Evolutionary conservation across 129 eudicot species (phyloP), one percentile per base, ranked within the genome.

Genomic region (Pseudognaphalium luteoalbum): DNA sequence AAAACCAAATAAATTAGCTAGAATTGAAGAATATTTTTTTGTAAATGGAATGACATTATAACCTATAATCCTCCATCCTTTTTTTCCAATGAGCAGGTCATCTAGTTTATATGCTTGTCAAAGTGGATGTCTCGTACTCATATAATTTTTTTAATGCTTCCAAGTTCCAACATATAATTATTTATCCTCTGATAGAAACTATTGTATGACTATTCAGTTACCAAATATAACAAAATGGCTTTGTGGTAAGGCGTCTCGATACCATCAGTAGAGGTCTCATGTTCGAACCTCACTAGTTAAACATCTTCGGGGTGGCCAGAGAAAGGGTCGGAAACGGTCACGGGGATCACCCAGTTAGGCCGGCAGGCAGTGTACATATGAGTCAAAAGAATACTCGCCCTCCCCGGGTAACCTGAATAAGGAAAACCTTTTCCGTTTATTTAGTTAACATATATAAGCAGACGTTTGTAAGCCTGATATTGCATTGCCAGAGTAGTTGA

Each of bases 391-490:
- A 32, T 2, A 32, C 34, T 32, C 34, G 34, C 34, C 34, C 71
- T 32, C 34, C 34, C 34, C 34, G 34, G 34, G 34, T 32, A 32
- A 32, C 34, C 34, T 32, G 34, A 32, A 32, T 2, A 32, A 32
- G 34, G 34, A 32, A 32, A 32, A 32, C 34, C 34, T 2, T 32
- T 32, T 32, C 34, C 34, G 2, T 32, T 32, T 33, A 44, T 69
- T 22, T 35, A 44, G 2, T 44, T 41, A 44, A 37, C 14, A 72
- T 2, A 19, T 35, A 57, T 25, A 76, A 9, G 11, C n/a, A 68
- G 28, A 54, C 37, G 60, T 77, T 61, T 25, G 71, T 37, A 56
- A 28, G 57, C 22, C 25, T 47, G 71, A 47, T 32, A 66, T 76
- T 20, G 34, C 58, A 51, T 59, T 19, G 32, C 56, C 15, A 14